Evolutionary conservation across 179 eudicot species (phyloP).

Genomic region (Dionaea muscipula): DNA sequence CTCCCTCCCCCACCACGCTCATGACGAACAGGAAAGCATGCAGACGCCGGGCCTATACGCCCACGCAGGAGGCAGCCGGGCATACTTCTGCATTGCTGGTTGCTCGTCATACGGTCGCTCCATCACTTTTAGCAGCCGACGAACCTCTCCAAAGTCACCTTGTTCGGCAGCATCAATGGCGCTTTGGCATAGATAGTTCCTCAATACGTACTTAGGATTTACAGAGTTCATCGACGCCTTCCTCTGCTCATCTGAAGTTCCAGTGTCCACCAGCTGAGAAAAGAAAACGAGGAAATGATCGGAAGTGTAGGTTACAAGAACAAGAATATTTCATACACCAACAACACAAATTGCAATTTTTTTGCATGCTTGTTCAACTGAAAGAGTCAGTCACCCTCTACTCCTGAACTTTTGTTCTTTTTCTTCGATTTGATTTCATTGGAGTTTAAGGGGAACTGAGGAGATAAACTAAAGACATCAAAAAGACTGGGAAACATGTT

Average conservation of each 20-base stretch:
- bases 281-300: neutral
- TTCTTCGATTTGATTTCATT: too few relatives aligned
- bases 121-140: slow-evolving; percentile 66
- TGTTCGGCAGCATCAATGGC: slow-evolving; percentile 90
- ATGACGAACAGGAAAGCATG: slow-evolving; percentile 98
- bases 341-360: too few relatives aligned
- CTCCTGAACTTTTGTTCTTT: too few relatives aligned
- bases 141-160: slow-evolving; percentile 82
- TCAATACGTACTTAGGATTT: slow-evolving; percentile 80
- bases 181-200: slow-evolving; percentile 86
- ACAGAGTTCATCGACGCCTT: slow-evolving; percentile 72
- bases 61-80: slow-evolving; percentile 98
- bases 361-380: too few relatives aligned
- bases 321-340: too few relatives aligned
- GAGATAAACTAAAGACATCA: too few relatives aligned
- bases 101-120: slow-evolving; percentile 79
- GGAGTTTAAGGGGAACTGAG: too few relatives aligned
- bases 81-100: slow-evolving; percentile 95
- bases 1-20: slow-evolving; percentile 14
- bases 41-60: slow-evolving; percentile 97
- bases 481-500: too few relatives aligned
- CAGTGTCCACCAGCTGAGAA: slow-evolving; percentile 54
- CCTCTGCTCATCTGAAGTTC: slow-evolving; percentile 61
- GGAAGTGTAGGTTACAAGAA: too few relatives aligned
- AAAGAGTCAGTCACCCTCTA: too few relatives aligned